Percentiles rank a stretch among this genome's conserved stretches.
Evolutionary conservation across 805 yeast species (phyloP).

Genomic region (Schwanniomyces occidentalis): DNA sequence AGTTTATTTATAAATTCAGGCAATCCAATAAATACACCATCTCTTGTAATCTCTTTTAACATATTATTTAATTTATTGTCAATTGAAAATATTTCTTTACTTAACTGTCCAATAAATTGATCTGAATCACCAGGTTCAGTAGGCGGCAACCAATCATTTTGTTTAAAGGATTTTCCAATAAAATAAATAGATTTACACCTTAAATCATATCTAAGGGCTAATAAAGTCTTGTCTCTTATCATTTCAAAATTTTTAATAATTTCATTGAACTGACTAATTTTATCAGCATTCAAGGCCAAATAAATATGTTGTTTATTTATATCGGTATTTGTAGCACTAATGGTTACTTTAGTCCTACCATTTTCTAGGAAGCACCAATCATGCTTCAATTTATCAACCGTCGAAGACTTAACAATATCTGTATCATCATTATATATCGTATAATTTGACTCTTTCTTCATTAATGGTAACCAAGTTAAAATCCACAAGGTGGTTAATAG

Average conservation of each 20-base stretch:
- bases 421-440: constrained; percentile 17
- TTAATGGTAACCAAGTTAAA: constrained; percentile 56
- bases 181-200: constrained; percentile 54
- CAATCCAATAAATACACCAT: constrained; percentile 45
- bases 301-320: constrained; percentile 25
- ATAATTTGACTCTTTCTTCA: constrained; percentile 45
- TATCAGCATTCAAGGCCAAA: constrained; percentile 33
- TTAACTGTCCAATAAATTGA: constrained; percentile 50
- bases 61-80: constrained; percentile 43
- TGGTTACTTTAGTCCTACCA: constrained; percentile 24
- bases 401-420: constrained; percentile 15
- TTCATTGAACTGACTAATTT: constrained; percentile 35
- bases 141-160: constrained; percentile 51
- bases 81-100: constrained; percentile 46
- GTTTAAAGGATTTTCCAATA: constrained; percentile 48
- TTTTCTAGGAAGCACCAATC: constrained; percentile 45
- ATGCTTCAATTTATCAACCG: constrained; percentile 34
- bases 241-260: constrained; percentile 32
- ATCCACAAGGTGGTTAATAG: constrained; percentile 58
- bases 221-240: constrained; percentile 38
- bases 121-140: constrained; percentile 63
- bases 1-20: constrained; percentile 51
- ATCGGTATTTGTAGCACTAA: constrained; percentile 16
- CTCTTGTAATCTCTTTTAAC: constrained; percentile 33
- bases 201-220: constrained; percentile 58